Evolutionary conservation across 441 rosid genomes (phyloP).

Genomic region (Hura crepitans): DNA sequence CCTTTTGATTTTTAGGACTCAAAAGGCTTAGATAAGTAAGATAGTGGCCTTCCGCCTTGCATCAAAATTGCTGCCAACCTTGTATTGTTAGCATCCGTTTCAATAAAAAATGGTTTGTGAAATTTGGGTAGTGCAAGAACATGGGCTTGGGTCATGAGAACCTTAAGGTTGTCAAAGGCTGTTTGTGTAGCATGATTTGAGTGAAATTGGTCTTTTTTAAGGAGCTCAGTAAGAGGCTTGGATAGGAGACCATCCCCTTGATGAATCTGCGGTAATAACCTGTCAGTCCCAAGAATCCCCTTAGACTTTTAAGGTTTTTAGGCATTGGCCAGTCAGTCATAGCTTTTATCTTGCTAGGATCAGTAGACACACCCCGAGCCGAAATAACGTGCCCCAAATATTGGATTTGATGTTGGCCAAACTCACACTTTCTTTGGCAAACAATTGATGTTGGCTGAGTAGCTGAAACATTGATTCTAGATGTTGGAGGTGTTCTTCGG

Average conservation of each 20-base stretch:
- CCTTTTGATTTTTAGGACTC: too few species aligned
- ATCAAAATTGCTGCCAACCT: too few species aligned
- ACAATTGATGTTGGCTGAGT: neutral
- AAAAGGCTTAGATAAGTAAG: too few species aligned
- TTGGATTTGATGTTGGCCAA: neutral
- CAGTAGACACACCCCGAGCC: too few species aligned
- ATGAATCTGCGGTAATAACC: neutral
- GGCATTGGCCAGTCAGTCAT: neutral
- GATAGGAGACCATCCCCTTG: neutral
- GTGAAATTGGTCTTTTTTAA: neutral
- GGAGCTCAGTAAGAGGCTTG: neutral
- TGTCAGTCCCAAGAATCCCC: neutral
- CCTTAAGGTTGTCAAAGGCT: neutral
- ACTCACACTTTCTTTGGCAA: neutral
- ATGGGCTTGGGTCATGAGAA: neutral
- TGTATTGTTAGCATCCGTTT: neutral
- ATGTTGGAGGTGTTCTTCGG: neutral
- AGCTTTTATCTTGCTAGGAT: neutral
- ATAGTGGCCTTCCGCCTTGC: too few species aligned
- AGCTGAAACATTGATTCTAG: rapidly evolving
- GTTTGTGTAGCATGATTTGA: neutral
- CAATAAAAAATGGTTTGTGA: neutral
- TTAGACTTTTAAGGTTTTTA: neutral
- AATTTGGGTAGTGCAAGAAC: neutral
- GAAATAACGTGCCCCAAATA: neutral